Conservation (phyloP, 164 flowering plant genomes). For the Annona cherimola region DNA sequence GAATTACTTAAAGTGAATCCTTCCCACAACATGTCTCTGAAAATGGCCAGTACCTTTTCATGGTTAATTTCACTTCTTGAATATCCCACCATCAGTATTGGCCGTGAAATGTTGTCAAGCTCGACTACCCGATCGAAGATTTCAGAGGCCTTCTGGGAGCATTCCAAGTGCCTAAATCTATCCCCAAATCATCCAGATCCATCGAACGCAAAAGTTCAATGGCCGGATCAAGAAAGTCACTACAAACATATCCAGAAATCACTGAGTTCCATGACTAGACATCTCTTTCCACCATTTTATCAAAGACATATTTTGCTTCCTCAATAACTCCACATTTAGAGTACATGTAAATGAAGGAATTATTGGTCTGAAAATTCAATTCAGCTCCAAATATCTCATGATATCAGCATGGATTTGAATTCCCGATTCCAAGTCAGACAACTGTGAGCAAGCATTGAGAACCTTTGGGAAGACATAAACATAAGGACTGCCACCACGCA, state of each 20-base stretch:
- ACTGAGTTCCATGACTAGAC: constrained; percentile 50
- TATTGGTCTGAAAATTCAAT: constrained; percentile 26
- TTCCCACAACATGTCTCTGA: constrained; percentile 36
- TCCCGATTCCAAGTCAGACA: constrained; percentile 24
- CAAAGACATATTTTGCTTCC: constrained; percentile 34
- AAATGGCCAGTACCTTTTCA: constrained; percentile 31
- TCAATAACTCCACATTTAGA: constrained; percentile 36
- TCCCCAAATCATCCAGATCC: constrained; percentile 30
- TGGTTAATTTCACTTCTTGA: constrained; percentile 38
- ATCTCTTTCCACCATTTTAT: constrained; percentile 34
- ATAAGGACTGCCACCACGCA: constrained; percentile 36
- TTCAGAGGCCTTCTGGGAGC: constrained; percentile 42
- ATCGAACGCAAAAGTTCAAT: constrained; percentile 28
- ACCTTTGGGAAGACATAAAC: constrained; percentile 48
- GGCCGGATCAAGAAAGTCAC: constrained; percentile 28
- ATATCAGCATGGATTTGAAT: constrained; percentile 37
- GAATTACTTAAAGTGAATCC: constrained; percentile 29
- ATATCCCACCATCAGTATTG: constrained; percentile 43
- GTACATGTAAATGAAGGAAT: constrained; percentile 53
- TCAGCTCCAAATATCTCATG: constrained; percentile 27
- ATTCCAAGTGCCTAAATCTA: constrained; percentile 52
- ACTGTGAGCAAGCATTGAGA: constrained; percentile 34
- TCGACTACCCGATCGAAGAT: constrained; percentile 33
- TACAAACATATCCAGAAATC: constrained; percentile 43
- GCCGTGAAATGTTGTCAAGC: constrained; percentile 54